Percentiles rank a stretch among this genome's conserved stretches.
These are phyloP conservation scores for Scheffersomyces illinoinensis DNA, from an alignment of 1,139 yeast genomes.

Conservation along the genomic window DNA sequence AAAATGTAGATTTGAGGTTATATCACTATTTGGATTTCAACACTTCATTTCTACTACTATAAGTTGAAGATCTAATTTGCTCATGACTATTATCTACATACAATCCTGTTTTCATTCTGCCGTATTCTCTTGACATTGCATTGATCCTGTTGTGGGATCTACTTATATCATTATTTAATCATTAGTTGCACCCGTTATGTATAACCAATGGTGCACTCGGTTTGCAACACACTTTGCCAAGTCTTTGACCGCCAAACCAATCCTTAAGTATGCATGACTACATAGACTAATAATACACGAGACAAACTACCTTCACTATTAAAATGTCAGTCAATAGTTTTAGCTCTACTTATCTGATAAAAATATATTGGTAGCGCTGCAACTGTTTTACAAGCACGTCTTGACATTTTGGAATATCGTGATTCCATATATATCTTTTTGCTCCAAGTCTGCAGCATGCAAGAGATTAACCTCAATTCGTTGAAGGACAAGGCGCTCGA, in stretches of 20 bases:
- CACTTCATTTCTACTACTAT: background rate
- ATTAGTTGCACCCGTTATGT: background rate
- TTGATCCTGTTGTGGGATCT: background rate
- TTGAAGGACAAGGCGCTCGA: conserved; percentile 55
- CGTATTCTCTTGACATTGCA: background rate
- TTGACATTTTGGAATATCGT: background rate
- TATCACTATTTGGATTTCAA: background rate
- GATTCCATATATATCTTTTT: background rate
- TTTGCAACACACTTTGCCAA: background rate
- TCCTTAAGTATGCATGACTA: background rate
- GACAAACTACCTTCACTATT: background rate
- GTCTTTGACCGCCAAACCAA: background rate
- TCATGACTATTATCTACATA: background rate
- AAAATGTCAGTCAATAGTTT: background rate
- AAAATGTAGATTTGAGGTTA: conserved; percentile 9
- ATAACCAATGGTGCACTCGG: background rate
- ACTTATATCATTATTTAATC: background rate
- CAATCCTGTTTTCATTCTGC: background rate
- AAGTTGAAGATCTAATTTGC: background rate
- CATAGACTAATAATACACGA: background rate
- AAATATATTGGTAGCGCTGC: background rate
- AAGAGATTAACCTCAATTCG: conserved; percentile 18
- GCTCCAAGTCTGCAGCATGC: conserved; percentile 9
- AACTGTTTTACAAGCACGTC: background rate
- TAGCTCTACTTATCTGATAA: background rate